Evolutionary conservation across 768 basidiomycete species (phyloP).

Genomic region (Lactifluus rugatus): DNA sequence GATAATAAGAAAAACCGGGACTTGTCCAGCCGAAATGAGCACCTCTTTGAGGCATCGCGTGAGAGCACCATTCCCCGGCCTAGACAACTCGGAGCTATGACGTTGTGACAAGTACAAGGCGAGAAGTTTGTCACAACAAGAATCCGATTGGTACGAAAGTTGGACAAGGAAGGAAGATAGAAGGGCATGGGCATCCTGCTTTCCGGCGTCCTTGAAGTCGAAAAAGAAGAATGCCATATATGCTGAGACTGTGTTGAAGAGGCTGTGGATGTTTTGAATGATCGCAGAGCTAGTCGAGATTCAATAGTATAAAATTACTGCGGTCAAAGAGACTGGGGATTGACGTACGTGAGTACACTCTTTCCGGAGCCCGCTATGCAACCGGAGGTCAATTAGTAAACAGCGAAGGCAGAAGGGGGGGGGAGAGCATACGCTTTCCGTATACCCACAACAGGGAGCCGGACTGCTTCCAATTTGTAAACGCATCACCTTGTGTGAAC

Average conservation of each 20-base stretch:
- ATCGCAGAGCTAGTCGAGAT: neutral
- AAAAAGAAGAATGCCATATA: no score
- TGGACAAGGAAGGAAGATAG: neutral
- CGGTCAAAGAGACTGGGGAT: accelerated
- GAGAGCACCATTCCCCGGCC: neutral
- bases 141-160: neutral
- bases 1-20: neutral
- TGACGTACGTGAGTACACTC: neutral
- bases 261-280: neutral
- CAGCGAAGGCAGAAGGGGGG: neutral
- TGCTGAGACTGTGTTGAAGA: neutral
- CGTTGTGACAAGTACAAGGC: neutral
- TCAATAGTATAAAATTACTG: neutral
- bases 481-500: neutral
- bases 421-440: neutral
- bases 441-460: neutral
- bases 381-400: neutral
- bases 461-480: neutral
- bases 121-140: no score
- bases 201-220: neutral
- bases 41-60: neutral
- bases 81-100: neutral
- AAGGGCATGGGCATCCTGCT: neutral
- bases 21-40: neutral
- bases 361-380: neutral